Conservation (phyloP, 148 eudicot genomes). For the Silene latifolia region DNA sequence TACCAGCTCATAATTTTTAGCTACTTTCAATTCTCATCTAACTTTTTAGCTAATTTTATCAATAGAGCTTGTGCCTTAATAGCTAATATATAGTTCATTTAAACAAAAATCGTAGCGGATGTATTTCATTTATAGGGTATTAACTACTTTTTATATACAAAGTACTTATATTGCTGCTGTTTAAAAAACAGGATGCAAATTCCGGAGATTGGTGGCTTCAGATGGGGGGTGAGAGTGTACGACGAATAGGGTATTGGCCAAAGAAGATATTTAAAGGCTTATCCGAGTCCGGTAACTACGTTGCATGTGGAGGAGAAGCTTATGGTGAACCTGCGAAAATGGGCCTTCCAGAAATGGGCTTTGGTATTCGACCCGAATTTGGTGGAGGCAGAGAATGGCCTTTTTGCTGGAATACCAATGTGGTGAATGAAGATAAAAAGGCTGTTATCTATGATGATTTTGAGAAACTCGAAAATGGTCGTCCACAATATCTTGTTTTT, state of each 20-base stretch:
- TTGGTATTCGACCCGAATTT: not conserved
- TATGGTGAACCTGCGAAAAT: not conserved
- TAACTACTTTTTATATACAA: no score
- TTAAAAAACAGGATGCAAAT: not conserved
- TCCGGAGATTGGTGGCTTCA: no score
- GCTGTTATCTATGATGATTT: not conserved
- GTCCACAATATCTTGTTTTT: not conserved
- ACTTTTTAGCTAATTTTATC: no score
- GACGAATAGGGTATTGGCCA: not conserved
- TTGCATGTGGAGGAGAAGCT: not conserved
- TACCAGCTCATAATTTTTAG: no score
- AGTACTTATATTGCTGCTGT: no score
- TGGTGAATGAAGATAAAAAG: not conserved
- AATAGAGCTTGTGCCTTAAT: no score
- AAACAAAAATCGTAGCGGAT: no score
- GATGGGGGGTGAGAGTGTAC: not conserved
- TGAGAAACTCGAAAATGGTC: not conserved
- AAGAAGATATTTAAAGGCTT: not conserved
- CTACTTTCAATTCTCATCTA: no score
- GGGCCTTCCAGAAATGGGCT: not conserved
- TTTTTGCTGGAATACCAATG: not conserved
- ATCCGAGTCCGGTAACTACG: not conserved
- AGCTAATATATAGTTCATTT: no score
- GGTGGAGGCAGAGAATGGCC: not conserved
- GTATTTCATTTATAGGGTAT: no score